Conservation (phyloP, 495 filamentous ascomycete species). For the Penicillium waksmanii region DNA sequence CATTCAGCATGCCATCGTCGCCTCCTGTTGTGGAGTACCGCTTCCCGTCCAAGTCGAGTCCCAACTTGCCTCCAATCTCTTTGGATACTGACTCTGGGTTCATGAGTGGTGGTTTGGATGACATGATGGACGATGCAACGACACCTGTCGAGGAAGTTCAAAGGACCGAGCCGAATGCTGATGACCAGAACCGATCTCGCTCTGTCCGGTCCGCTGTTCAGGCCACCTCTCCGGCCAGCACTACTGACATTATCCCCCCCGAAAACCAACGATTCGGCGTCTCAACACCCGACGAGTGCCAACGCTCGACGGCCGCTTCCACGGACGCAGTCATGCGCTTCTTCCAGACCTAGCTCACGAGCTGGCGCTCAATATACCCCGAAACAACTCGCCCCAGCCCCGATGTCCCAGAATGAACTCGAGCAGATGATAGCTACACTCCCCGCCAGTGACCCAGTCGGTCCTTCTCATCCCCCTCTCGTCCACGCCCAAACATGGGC, state of each 20-base stretch:
- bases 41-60: constrained; percentile 69
- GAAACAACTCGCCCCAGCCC: constrained; percentile 46
- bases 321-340: constrained; percentile 24
- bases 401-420: constrained; percentile 40
- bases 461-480: constrained; percentile 44
- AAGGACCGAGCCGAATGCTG: constrained; percentile 38
- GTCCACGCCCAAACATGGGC: constrained; percentile 53
- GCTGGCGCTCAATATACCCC: constrained; percentile 40
- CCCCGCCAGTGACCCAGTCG: constrained; percentile 60
- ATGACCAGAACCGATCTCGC: constrained; percentile 46
- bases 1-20: constrained; percentile 72
- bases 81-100: constrained; percentile 73
- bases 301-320: constrained; percentile 25
- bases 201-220: constrained; percentile 44
- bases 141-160: constrained; percentile 39
- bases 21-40: constrained; percentile 68
- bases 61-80: constrained; percentile 67
- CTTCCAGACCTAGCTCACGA: constrained; percentile 44
- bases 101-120: constrained; percentile 74
- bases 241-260: constrained; percentile 25
- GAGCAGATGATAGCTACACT: constrained; percentile 44
- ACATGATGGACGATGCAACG: constrained; percentile 56
- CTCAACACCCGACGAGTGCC: constrained; percentile 26
- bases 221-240: constrained; percentile 35
- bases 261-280: constrained; percentile 18